Percentiles rank a stretch among this genome's conserved stretches.
Conservation (phyloP, 129 eudicot genomes). For the Rutidosis leptorrhynchoides region DNA sequence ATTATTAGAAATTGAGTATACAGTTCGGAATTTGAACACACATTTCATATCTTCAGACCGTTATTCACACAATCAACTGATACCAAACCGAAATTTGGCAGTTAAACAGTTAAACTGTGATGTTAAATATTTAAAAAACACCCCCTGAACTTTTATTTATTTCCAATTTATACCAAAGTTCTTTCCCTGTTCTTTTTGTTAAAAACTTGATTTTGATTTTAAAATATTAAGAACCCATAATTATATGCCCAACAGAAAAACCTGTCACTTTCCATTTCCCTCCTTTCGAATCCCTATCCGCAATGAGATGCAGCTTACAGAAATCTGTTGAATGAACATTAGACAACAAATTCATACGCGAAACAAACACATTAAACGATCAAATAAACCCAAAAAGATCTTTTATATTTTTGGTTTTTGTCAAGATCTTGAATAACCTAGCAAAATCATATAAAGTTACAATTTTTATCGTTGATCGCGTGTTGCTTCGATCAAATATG, state of each 20-base stretch:
- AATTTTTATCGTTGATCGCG: background rate
- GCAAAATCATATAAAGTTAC: slow-evolving; percentile 4
- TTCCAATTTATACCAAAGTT: background rate
- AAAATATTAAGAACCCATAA: background rate
- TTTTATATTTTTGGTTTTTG: background rate
- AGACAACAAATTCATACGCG: slow-evolving; percentile 3
- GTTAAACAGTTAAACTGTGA: background rate
- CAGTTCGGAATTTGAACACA: slow-evolving; percentile 33
- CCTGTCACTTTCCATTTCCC: slow-evolving; percentile 21
- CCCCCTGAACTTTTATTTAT: slow-evolving; percentile 18
- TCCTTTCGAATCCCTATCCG: slow-evolving; percentile 10
- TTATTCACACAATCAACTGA: slow-evolving; percentile 1
- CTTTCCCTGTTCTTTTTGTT: background rate
- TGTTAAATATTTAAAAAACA: slow-evolving; percentile 2
- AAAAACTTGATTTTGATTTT: background rate
- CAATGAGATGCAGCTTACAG: slow-evolving; percentile 11
- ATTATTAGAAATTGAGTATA: slow-evolving; percentile 26
- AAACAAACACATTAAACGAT: slow-evolving; percentile 10
- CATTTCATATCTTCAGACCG: slow-evolving; percentile 36
- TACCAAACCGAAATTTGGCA: background rate
- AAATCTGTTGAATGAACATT: slow-evolving; percentile 13
- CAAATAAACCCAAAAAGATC: background rate
- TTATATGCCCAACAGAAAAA: slow-evolving; percentile 6
- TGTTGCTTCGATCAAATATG: slow-evolving; percentile 8
- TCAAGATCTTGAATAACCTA: slow-evolving; percentile 15